Percentiles rank a stretch among this genome's conserved stretches.
These are phyloP conservation scores for Pseudocercospora macadamiae DNA, from an alignment of 2,329 filamentous ascomycete genomes.

Conservation along the genomic window DNA sequence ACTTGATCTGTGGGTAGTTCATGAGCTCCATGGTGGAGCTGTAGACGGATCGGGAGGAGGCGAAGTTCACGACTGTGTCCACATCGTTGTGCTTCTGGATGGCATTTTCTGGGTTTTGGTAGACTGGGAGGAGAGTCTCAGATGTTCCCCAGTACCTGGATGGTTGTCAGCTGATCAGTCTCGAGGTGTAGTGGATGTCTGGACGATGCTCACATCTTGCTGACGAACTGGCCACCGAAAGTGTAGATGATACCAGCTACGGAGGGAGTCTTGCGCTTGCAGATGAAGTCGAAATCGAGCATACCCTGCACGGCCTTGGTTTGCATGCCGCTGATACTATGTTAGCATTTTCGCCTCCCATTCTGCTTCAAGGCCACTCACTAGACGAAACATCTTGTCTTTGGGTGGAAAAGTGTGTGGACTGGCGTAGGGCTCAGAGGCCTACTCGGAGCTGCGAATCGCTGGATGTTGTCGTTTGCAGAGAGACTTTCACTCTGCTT, in stretches of 20 bases:
- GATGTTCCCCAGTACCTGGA: constrained; percentile 93
- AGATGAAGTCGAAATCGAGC: constrained; percentile 99
- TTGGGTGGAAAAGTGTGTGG: constrained; percentile 96
- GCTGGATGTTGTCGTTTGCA: constrained; percentile 98
- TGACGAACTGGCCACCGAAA: constrained; percentile 99
- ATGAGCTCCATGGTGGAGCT: constrained; percentile 98
- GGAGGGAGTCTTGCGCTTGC: constrained; percentile 95
- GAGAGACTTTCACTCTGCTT: constrained; percentile 51
- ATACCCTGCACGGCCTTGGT: constrained; percentile 69
- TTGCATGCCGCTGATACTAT: constrained; percentile 74
- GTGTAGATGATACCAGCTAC: constrained; percentile 99
- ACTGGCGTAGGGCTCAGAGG: constrained; percentile 84
- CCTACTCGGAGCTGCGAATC: constrained; percentile 90
- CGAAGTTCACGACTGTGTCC: constrained; percentile 98
- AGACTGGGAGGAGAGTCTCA: constrained; percentile 97
- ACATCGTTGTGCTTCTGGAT: constrained; percentile 96
- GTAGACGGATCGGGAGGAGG: constrained; percentile 98
- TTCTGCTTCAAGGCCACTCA: constrained; percentile 47
- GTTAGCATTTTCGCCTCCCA: constrained; percentile 32
- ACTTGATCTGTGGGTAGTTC: constrained; percentile 95
- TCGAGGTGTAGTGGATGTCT: no score
- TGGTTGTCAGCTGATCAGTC: background rate
- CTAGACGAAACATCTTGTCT: constrained; percentile 99
- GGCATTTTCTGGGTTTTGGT: constrained; percentile 91
- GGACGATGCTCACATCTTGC: constrained; percentile 93